Conservation (phyloP, 31 red algal species). For the Asparagopsis taxiformis region DNA sequence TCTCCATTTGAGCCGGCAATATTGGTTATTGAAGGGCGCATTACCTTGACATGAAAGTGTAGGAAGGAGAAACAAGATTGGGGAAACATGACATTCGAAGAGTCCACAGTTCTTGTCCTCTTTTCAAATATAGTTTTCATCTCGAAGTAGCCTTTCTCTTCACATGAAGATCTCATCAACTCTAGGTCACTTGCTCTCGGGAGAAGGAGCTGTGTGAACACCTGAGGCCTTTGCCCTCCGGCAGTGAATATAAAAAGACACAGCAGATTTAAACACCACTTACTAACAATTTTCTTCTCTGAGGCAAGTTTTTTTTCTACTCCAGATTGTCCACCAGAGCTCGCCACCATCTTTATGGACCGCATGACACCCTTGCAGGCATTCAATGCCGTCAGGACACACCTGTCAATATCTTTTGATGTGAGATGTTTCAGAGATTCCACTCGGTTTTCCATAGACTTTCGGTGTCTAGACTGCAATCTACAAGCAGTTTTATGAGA, state of each 20-base stretch:
- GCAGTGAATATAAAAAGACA: not conserved
- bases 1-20: not conserved
- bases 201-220: not conserved
- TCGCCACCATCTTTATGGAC: too few species aligned
- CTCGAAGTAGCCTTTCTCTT: not conserved
- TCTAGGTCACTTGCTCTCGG: not conserved
- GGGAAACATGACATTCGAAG: constrained; percentile 1
- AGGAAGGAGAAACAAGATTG: not conserved
- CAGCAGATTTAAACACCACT: constrained; percentile 10
- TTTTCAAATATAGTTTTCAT: not conserved
- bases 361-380: too few species aligned
- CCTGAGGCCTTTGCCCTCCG: not conserved
- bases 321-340: too few species aligned
- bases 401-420: too few species aligned
- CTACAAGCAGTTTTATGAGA: too few species aligned
- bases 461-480: too few species aligned
- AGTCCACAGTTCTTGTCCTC: not conserved
- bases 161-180: not conserved
- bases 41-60: not conserved
- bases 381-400: too few species aligned
- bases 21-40: not conserved
- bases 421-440: too few species aligned
- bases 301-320: not conserved
- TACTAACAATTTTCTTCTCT: not conserved
- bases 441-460: too few species aligned